Percentiles rank a stretch among this genome's conserved stretches.
Evolutionary conservation across 352 stramenopile species (phyloP).

Genomic region (Saprolegnia parasitica): DNA sequence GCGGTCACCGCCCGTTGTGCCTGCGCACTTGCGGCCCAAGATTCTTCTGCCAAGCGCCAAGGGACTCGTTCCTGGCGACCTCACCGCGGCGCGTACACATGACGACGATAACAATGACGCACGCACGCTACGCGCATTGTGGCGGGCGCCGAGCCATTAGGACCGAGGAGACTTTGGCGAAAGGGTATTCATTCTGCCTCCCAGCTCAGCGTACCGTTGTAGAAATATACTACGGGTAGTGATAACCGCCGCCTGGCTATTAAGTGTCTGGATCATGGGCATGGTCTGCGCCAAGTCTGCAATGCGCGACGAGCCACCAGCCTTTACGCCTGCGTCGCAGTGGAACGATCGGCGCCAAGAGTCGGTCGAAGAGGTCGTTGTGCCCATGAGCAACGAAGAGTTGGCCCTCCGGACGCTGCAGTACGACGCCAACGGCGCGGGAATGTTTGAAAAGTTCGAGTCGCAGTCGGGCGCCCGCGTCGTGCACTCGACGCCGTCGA

Average conservation of each 20-base stretch:
- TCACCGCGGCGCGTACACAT: background rate
- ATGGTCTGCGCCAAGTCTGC: background rate
- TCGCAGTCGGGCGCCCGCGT: background rate
- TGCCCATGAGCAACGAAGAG: constrained; percentile 12
- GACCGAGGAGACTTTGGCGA: too few species aligned
- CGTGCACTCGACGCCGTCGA: background rate
- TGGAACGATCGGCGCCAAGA: constrained; percentile 2
- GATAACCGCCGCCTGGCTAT: too few species aligned
- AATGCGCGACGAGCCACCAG: background rate
- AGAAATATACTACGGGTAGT: too few species aligned
- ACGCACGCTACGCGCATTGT: background rate
- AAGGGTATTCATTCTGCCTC: too few species aligned
- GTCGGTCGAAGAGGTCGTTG: background rate
- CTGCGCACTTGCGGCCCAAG: background rate
- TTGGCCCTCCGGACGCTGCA: background rate
- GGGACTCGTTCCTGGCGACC: background rate
- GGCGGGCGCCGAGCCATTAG: too few species aligned
- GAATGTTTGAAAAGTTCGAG: background rate
- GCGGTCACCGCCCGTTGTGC: background rate
- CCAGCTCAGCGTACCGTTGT: too few species aligned
- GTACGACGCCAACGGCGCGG: background rate
- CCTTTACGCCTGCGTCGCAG: constrained; percentile 1
- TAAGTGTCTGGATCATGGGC: background rate
- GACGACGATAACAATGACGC: background rate
- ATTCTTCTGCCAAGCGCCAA: background rate